Evolutionary conservation across 208 protist species (phyloP).

Genomic region (Trypanosoma scelopori): DNA sequence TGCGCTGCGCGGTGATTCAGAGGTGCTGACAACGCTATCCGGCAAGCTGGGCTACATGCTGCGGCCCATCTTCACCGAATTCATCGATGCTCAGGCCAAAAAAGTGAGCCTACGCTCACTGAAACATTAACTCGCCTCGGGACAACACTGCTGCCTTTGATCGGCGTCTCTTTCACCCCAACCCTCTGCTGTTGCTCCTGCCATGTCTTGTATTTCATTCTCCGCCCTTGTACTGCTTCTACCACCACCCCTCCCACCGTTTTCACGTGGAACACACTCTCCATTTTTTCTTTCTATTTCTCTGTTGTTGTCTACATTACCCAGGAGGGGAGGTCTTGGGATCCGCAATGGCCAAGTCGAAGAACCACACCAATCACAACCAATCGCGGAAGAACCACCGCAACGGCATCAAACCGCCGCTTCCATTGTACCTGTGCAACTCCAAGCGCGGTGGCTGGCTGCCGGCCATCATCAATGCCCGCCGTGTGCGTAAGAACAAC

Average conservation of each 20-base stretch:
- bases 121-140: slow-evolving; percentile 10
- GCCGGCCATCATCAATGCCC: slow-evolving; percentile 76
- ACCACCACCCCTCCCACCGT: too few species aligned
- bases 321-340: not conserved
- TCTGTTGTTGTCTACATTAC: slow-evolving; percentile 15
- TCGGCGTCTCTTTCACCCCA: not conserved
- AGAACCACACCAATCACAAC: slow-evolving; percentile 95
- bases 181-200: not conserved
- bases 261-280: not conserved
- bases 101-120: slow-evolving; percentile 74
- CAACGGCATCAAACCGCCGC: slow-evolving; percentile 87
- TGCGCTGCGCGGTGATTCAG: slow-evolving; percentile 55
- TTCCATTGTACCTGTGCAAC: slow-evolving; percentile 76
- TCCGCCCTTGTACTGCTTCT: too few species aligned
- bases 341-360: slow-evolving; percentile 89
- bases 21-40: slow-evolving; percentile 70
- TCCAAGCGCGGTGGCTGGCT: slow-evolving; percentile 82
- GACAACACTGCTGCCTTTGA: too few species aligned
- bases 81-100: slow-evolving; percentile 70
- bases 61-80: slow-evolving; percentile 58
- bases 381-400: slow-evolving; percentile 92
- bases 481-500: slow-evolving; percentile 88
- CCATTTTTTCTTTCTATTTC: not conserved
- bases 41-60: slow-evolving; percentile 78
- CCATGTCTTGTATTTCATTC: not conserved